These are phyloP conservation scores for Populus hybrid DNA, from an alignment of 441 rosid species.

Conservation along the genomic window DNA sequence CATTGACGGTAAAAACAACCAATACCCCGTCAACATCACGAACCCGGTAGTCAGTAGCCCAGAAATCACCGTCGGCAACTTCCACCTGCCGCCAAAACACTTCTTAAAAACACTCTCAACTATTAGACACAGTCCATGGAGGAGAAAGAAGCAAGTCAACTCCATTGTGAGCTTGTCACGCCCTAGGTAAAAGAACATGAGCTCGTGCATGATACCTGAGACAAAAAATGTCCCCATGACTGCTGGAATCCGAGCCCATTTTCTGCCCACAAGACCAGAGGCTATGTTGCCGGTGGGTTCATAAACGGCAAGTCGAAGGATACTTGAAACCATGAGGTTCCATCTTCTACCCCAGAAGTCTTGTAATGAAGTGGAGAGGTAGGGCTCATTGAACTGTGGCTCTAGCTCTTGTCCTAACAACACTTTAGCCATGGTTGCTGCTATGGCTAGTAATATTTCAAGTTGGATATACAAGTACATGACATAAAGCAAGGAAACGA, in stretches of 20 bases:
- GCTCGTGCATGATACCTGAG: constrained; percentile 48
- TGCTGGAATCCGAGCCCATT: constrained; percentile 29
- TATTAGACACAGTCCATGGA: constrained; percentile 34
- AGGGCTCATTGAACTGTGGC: constrained; percentile 64
- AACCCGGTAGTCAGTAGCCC: constrained; percentile 27
- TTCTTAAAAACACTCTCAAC: constrained; percentile 26
- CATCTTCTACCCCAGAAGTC: constrained; percentile 88
- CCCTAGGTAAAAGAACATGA: constrained; percentile 27
- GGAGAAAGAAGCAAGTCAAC: constrained; percentile 32
- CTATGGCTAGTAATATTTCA: constrained; percentile 14
- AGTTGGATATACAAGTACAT: constrained; percentile 35
- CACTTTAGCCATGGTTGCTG: constrained; percentile 27
- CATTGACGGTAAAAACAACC: constrained; percentile 38
- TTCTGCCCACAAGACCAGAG: constrained; percentile 3
- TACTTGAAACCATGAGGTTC: constrained; percentile 60
- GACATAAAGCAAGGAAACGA: constrained; percentile 28
- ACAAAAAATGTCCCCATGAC: constrained; percentile 26
- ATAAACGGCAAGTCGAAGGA: constrained; percentile 56
- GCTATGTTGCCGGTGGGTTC: constrained; percentile 34
- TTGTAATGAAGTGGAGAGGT: constrained; percentile 66
- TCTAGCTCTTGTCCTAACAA: constrained; percentile 45
- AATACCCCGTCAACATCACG: constrained; percentile 20
- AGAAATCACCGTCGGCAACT: constrained; percentile 12
- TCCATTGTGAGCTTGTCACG: constrained; percentile 39
- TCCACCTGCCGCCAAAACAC: background rate